Conservation (phyloP, 2,329 filamentous ascomycete species). For the Paraconiothyrium sp. region DNA sequence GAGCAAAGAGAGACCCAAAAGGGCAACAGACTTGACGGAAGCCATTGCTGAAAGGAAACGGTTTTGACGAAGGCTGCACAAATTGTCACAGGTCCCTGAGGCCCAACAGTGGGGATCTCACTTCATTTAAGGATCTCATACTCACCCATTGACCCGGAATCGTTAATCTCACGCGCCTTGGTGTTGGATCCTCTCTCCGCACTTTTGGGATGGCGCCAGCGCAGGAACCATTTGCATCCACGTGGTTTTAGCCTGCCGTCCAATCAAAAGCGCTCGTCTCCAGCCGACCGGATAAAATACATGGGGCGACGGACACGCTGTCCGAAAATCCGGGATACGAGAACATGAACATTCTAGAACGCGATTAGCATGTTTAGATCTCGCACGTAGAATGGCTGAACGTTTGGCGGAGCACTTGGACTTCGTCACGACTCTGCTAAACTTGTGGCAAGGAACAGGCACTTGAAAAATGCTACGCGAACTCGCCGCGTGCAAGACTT, state of each 20-base stretch:
- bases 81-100: slow-evolving; percentile 6
- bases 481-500: background rate
- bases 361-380: background rate
- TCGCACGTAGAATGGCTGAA: background rate
- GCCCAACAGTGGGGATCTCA: background rate
- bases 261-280: slow-evolving; percentile 11
- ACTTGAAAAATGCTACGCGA: slow-evolving; percentile 2
- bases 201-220: slow-evolving; percentile 8
- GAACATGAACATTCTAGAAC: slow-evolving; percentile 8
- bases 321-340: slow-evolving; percentile 13
- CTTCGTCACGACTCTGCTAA: background rate
- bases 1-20: slow-evolving; percentile 18
- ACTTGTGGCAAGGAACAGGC: background rate
- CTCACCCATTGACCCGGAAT: slow-evolving; percentile 8
- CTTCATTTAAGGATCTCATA: slow-evolving; percentile 8
- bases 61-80: slow-evolving; percentile 7
- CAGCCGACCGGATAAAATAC: slow-evolving; percentile 14
- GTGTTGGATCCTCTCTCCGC: slow-evolving; percentile 12
- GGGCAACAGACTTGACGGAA: slow-evolving; percentile 12
- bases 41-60: slow-evolving; percentile 15
- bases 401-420: background rate
- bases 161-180: background rate
- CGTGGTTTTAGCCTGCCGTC: slow-evolving; percentile 12
- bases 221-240: slow-evolving; percentile 13
- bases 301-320: background rate